Percentiles rank a stretch among this genome's conserved stretches.
Conservation (phyloP, 2,329 filamentous ascomycete species). For the Celoporthe dispersa region DNA sequence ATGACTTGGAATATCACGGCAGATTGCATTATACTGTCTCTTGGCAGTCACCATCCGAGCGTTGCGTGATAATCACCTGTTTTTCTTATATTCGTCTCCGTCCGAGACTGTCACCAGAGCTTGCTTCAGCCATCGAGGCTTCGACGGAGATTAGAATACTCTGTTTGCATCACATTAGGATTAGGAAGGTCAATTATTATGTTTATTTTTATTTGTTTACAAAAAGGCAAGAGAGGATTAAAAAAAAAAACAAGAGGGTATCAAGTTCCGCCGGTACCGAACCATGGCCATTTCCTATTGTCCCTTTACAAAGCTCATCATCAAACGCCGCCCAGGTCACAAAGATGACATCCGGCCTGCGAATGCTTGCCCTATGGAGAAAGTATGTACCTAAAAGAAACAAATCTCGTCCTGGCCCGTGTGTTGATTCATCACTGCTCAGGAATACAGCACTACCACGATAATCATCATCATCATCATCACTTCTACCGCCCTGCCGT, state of each 20-base stretch:
- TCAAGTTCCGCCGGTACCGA: conserved; percentile 1
- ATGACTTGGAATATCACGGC: neutral
- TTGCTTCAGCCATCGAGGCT: neutral
- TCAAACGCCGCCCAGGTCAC: conserved; percentile 3
- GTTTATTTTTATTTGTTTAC: neutral
- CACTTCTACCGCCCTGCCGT: no score
- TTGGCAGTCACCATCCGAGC: neutral
- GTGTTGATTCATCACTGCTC: neutral
- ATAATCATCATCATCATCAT: neutral
- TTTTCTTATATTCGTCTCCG: neutral
- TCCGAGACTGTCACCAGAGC: neutral
- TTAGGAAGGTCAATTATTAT: no score
- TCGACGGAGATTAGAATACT: neutral
- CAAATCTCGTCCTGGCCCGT: neutral
- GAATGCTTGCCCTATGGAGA: conserved; percentile 8
- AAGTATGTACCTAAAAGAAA: conserved; percentile 6
- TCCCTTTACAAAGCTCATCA: neutral
- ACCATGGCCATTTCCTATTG: neutral
- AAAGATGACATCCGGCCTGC: conserved; percentile 5
- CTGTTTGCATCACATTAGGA: neutral
- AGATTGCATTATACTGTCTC: neutral
- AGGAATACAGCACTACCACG: neutral
- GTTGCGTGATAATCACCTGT: neutral
- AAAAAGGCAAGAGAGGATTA: neutral
- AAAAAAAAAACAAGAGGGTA: neutral